Evolutionary conservation across 305 asterid species (phyloP).

Genomic region (Fraxinus floribunda): DNA sequence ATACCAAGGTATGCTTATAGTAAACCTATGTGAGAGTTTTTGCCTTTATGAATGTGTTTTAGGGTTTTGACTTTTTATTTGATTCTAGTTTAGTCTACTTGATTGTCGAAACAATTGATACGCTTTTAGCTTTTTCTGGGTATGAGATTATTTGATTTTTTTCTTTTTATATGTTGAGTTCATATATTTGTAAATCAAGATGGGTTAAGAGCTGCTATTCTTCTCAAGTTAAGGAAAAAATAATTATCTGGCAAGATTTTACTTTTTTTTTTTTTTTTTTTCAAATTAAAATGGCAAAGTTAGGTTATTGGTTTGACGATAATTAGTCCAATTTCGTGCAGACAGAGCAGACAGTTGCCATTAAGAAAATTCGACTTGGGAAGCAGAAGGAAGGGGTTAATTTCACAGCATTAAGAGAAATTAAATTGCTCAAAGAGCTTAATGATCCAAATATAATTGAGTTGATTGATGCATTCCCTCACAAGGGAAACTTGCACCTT

Average conservation of each 20-base stretch:
- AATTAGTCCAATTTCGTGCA: conserved; percentile 32
- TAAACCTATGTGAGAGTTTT: neutral
- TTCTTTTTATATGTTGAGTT: neutral
- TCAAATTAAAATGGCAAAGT: neutral
- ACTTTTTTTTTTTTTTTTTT: no score
- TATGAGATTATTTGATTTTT: neutral
- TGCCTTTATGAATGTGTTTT: conserved; percentile 6
- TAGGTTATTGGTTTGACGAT: neutral
- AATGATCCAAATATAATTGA: conserved; percentile 86
- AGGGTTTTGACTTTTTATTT: conserved; percentile 3
- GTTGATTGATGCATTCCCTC: conserved; percentile 83
- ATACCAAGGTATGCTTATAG: conserved; percentile 53
- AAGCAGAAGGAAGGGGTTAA: conserved; percentile 97
- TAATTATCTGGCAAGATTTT: neutral
- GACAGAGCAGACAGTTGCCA: conserved; percentile 92
- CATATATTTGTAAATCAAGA: neutral
- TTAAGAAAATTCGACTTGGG: conserved; percentile 93
- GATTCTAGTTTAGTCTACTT: neutral
- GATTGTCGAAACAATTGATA: neutral
- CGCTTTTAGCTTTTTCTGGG: neutral
- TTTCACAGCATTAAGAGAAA: conserved; percentile 93
- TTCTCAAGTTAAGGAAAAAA: neutral
- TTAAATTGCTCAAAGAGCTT: conserved; percentile 90
- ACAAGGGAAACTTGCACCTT: conserved; percentile 92
- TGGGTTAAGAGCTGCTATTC: neutral